Conservation (phyloP, 1,284 basidiomycete species). For the Cystobasidiaceae sp. region DNA sequence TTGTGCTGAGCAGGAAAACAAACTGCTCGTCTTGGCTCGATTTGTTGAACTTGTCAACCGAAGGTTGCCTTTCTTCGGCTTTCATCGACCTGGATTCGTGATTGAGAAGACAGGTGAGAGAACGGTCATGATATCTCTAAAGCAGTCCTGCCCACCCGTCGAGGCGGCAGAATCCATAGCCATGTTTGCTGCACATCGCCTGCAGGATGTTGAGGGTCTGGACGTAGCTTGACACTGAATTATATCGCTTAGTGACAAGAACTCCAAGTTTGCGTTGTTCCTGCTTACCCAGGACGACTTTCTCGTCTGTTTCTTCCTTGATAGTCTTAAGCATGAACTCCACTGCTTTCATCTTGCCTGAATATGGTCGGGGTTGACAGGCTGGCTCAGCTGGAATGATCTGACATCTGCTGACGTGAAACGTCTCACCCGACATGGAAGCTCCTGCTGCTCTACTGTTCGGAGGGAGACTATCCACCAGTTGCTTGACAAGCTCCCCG, state of each 20-base stretch:
- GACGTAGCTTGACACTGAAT: slow-evolving; percentile 45
- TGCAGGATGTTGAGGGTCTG: slow-evolving; percentile 89
- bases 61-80: slow-evolving; percentile 68
- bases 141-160: slow-evolving; percentile 62
- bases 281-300: slow-evolving; percentile 62
- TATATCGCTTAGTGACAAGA: background rate
- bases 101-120: background rate
- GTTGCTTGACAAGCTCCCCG: slow-evolving; percentile 55
- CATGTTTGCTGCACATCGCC: slow-evolving; percentile 68
- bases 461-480: slow-evolving; percentile 54
- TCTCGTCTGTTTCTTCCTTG: slow-evolving; percentile 70
- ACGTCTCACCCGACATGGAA: slow-evolving; percentile 47
- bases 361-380: background rate
- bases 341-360: slow-evolving; percentile 77
- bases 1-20: slow-evolving; percentile 87
- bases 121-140: slow-evolving; percentile 2
- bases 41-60: slow-evolving; percentile 73
- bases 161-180: slow-evolving; percentile 75
- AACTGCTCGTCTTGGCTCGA: slow-evolving; percentile 65
- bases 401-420: background rate
- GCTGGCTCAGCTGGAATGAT: background rate
- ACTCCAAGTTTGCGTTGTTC: slow-evolving; percentile 72
- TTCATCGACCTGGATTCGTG: slow-evolving; percentile 3
- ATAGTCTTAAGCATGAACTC: slow-evolving; percentile 66
- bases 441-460: slow-evolving; percentile 61